A percentile compares a stretch with the other conserved stretches of the same genome.
Conservation (phyloP, 352 stramenopile genomes). For the Phytophthora cajani region DNA sequence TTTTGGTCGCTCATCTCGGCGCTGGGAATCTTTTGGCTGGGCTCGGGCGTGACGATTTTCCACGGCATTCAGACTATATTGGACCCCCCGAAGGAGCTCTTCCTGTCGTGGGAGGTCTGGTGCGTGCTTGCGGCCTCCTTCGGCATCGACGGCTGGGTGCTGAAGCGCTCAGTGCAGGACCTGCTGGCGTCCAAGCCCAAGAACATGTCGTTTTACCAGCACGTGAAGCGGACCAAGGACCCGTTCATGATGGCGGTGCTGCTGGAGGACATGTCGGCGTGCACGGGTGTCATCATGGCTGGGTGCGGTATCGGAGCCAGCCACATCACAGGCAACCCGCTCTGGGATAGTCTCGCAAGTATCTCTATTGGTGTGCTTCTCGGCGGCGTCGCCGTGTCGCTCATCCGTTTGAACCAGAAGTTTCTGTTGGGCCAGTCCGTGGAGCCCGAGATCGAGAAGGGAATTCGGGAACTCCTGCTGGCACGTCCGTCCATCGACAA, state of each 20-base stretch:
- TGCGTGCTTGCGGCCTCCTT: constrained; percentile 95
- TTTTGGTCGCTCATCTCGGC: constrained; percentile 99
- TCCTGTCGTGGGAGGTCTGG: constrained; percentile 93
- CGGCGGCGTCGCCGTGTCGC: constrained; percentile 92
- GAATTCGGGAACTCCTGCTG: constrained; percentile 80
- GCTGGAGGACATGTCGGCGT: constrained; percentile 97
- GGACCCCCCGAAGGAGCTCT: constrained; percentile 66
- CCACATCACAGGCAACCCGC: constrained; percentile 92
- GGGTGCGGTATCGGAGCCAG: constrained; percentile 93
- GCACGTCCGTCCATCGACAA: constrained; percentile 93
- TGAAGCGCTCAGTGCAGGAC: constrained; percentile 92
- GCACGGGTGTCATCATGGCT: constrained; percentile 96
- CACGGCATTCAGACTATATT: constrained; percentile 91
- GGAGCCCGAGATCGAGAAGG: constrained; percentile 91
- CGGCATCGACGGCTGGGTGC: constrained; percentile 96
- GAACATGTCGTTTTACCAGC: constrained; percentile 69
- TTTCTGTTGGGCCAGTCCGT: constrained; percentile 97
- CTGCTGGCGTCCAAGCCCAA: constrained; percentile 79
- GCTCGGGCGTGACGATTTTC: constrained; percentile 94
- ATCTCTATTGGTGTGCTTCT: constrained; percentile 95
- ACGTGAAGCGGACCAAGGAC: constrained; percentile 89
- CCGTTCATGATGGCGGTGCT: constrained; percentile 97
- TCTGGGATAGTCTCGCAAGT: constrained; percentile 96
- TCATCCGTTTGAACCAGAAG: constrained; percentile 95
- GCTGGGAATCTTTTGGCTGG: constrained; percentile 98